Evolutionary conservation across 345 rosid species (phyloP).

Genomic region (Eucalyptus urophylla): DNA sequence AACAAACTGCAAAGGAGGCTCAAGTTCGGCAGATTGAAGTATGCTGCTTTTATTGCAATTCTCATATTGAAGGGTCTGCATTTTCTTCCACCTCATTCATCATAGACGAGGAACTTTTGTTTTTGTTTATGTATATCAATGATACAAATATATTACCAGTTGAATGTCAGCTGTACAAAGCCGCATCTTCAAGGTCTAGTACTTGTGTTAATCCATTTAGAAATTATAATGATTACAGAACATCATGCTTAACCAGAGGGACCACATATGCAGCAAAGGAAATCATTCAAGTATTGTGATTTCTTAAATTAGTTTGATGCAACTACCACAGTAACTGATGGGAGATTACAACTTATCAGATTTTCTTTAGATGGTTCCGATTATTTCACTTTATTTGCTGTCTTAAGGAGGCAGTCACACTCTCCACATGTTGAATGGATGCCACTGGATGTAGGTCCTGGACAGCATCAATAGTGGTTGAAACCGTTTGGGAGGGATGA

Average conservation of each 20-base stretch:
- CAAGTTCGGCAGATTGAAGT: slow-evolving; percentile 90
- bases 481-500: background rate
- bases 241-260: background rate
- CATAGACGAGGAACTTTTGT: background rate
- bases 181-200: background rate
- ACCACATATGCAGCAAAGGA: background rate
- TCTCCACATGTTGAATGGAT: background rate
- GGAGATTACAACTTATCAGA: background rate
- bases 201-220: background rate
- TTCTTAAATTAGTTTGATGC: background rate
- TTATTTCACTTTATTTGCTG: background rate
- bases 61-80: background rate
- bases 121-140: background rate
- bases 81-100: background rate
- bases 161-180: background rate
- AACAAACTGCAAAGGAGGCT: slow-evolving; percentile 69
- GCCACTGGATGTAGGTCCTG: background rate
- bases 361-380: background rate
- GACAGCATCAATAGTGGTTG: background rate
- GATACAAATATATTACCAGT: background rate
- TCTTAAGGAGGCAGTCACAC: background rate
- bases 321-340: background rate
- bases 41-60: background rate
- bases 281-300: background rate
- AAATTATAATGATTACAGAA: background rate